A percentile compares a stretch with the other conserved stretches of the same genome.
Evolutionary conservation across 352 stramenopile genomes (phyloP).

Genomic region (Globisporangium orthogonon): DNA sequence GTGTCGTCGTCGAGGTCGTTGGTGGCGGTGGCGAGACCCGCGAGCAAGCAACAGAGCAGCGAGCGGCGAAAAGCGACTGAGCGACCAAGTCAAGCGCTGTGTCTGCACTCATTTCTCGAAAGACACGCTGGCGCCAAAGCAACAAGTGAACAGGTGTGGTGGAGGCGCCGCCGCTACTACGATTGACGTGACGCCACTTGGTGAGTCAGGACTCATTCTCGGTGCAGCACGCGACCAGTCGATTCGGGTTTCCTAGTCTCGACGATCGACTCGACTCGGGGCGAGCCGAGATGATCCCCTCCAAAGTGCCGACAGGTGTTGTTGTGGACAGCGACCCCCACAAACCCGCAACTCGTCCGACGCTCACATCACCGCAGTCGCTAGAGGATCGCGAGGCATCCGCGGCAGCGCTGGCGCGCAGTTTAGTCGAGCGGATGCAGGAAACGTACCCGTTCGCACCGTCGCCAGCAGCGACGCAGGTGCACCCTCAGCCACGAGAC

Average conservation of each 20-base stretch:
- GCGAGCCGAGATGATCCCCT: conserved; percentile 3
- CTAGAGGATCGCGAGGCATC: conserved; percentile 2
- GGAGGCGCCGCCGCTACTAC: neutral
- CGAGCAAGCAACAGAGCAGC: neutral
- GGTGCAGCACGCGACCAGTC: neutral
- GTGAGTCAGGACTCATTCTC: conserved; percentile 7
- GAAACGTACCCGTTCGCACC: conserved; percentile 12
- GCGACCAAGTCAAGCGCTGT: neutral
- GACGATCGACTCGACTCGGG: neutral
- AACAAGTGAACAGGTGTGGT: neutral
- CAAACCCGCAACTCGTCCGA: conserved; percentile 2
- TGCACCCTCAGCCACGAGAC: neutral
- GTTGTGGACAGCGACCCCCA: conserved; percentile 6
- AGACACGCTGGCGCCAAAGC: neutral
- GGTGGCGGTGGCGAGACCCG: neutral
- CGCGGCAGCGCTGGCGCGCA: conserved; percentile 1
- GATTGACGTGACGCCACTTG: neutral
- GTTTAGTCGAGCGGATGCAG: conserved; percentile 11
- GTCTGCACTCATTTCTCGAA: conserved; percentile 8
- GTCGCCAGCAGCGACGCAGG: conserved; percentile 1
- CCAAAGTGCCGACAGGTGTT: neutral
- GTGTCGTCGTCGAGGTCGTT: neutral
- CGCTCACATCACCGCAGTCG: conserved; percentile 1
- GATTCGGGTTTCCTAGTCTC: neutral
- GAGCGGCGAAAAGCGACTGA: conserved; percentile 1